Conservation (phyloP, 495 filamentous ascomycete genomes). For the Neurospora discreta region DNA sequence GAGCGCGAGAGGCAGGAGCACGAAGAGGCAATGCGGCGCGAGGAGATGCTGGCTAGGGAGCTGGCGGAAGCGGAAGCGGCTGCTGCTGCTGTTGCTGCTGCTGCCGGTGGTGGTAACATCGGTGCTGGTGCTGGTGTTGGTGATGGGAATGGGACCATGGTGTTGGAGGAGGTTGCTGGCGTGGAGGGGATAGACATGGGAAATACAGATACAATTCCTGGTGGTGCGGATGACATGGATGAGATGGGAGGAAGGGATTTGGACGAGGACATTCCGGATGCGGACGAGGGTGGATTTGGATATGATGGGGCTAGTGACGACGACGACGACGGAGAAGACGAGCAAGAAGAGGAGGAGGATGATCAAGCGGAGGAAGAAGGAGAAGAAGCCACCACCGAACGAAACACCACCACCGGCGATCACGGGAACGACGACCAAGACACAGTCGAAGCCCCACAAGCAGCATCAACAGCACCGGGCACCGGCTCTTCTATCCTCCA, state of each 20-base stretch:
- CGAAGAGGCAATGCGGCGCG: slow-evolving; percentile 56
- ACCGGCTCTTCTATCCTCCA: background rate
- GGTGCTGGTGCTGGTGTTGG: background rate
- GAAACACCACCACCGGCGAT: background rate
- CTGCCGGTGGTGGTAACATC: background rate
- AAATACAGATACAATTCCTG: slow-evolving; percentile 28
- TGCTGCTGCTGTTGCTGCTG: slow-evolving; percentile 25
- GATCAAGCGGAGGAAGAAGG: slow-evolving; percentile 12
- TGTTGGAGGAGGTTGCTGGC: background rate
- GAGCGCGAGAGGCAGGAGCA: slow-evolving; percentile 69
- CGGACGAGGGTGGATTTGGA: slow-evolving; percentile 37
- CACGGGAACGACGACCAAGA: slow-evolving; percentile 1
- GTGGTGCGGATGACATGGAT: slow-evolving; percentile 10
- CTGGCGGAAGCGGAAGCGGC: slow-evolving; percentile 46
- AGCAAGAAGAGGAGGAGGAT: slow-evolving; percentile 25
- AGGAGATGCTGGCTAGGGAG: slow-evolving; percentile 57
- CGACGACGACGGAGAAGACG: slow-evolving; percentile 17
- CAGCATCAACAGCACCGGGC: slow-evolving; percentile 18
- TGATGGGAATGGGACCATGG: slow-evolving; percentile 11
- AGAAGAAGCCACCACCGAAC: slow-evolving; percentile 9
- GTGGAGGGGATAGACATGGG: slow-evolving; percentile 37
- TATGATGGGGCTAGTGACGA: slow-evolving; percentile 34
- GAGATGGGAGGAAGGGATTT: slow-evolving; percentile 37
- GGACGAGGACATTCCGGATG: slow-evolving; percentile 59
- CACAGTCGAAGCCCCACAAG: slow-evolving; percentile 3